Conservation (phyloP, 331 rosid genomes). For the Saraca asoca region DNA sequence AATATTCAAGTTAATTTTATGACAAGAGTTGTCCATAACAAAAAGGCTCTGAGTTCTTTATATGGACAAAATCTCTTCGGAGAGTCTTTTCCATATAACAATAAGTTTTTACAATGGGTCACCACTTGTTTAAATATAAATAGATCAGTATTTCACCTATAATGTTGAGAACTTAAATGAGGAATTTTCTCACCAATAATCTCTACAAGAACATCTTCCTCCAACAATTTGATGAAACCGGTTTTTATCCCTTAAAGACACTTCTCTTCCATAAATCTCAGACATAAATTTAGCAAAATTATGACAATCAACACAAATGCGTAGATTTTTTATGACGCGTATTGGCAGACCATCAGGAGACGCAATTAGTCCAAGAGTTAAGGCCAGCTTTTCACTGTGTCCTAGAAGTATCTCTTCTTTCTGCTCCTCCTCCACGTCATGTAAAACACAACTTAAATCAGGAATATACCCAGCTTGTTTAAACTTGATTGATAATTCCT, state of each 20-base stretch:
- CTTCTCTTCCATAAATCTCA: slow-evolving; percentile 50
- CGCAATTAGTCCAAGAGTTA: slow-evolving; percentile 70
- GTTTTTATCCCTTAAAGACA: slow-evolving; percentile 71
- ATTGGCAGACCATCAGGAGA: slow-evolving; percentile 48
- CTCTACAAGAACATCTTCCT: slow-evolving; percentile 75
- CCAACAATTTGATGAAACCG: slow-evolving; percentile 71
- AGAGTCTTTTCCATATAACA: too few relatives aligned
- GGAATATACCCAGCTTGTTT: slow-evolving; percentile 75
- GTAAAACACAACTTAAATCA: slow-evolving; percentile 73
- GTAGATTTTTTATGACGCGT: slow-evolving; percentile 71
- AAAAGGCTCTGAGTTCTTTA: too few relatives aligned
- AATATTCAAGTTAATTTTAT: too few relatives aligned
- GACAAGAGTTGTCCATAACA: too few relatives aligned
- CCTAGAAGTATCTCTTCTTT: slow-evolving; percentile 71
- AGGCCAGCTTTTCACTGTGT: slow-evolving; percentile 77
- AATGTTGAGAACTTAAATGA: not conserved
- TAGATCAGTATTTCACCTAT: not conserved
- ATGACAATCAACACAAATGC: slow-evolving; percentile 70
- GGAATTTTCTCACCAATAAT: slow-evolving; percentile 62
- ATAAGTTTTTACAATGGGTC: too few relatives aligned
- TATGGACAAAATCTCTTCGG: too few relatives aligned
- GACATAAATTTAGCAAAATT: slow-evolving; percentile 67
- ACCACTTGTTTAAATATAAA: too few relatives aligned
- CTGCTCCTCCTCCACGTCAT: slow-evolving; percentile 82
- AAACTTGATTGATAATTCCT: slow-evolving; percentile 51